These are phyloP conservation scores for Xerocomellus amylosporus DNA, from an alignment of 768 basidiomycete species.

Conservation along the genomic window DNA sequence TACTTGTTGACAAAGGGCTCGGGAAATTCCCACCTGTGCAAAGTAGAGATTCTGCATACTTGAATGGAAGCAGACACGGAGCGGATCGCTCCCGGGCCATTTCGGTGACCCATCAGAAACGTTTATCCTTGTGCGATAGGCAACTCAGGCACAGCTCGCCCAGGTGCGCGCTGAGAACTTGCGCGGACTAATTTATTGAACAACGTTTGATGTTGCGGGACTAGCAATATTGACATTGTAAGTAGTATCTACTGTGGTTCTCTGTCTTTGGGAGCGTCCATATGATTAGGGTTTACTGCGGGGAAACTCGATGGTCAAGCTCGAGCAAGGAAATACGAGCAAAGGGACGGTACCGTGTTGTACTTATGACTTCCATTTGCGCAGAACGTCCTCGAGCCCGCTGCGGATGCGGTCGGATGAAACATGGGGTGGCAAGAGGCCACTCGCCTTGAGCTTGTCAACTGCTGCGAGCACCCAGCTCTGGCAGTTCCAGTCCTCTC, in stretches of 20 bases:
- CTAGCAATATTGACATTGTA: background rate
- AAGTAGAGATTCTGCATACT: background rate
- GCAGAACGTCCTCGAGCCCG: constrained; percentile 25
- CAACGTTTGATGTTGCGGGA: background rate
- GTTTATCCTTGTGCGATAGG: background rate
- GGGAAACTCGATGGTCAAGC: constrained; percentile 2
- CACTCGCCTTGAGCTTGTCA: constrained; percentile 21
- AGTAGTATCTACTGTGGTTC: background rate
- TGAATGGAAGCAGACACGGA: background rate
- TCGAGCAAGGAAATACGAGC: background rate
- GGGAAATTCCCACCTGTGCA: constrained; percentile 1
- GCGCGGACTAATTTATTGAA: background rate
- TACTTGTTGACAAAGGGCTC: background rate
- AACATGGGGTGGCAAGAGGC: constrained; percentile 16
- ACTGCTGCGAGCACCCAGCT: constrained; percentile 28
- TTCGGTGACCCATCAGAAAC: background rate
- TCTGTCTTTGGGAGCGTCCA: background rate
- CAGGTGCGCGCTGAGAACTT: background rate
- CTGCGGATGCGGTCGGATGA: constrained; percentile 19
- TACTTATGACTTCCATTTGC: constrained; percentile 21
- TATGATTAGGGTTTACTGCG: background rate
- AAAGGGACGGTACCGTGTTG: background rate
- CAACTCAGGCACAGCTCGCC: background rate
- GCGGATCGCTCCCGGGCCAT: background rate
- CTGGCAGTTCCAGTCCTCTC: constrained; percentile 34